These are phyloP conservation scores for Cryptococcus neoformans DNA, from an alignment of 1,284 basidiomycete genomes.

Conservation along the genomic window DNA sequence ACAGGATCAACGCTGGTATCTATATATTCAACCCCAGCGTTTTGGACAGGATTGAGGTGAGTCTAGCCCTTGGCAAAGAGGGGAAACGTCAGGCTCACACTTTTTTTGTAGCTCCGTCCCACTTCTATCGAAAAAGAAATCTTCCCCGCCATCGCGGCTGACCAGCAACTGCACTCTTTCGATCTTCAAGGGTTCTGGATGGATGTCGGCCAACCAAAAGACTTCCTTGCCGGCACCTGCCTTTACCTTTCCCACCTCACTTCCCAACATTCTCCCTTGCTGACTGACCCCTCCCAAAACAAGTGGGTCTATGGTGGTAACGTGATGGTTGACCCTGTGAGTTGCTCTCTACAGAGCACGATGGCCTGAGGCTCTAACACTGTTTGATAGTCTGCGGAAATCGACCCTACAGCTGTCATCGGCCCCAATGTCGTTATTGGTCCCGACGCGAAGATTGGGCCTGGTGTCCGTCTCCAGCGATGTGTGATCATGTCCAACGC, in stretches of 20 bases:
- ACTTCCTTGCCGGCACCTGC: conserved; percentile 53
- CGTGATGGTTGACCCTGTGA: conserved; percentile 52
- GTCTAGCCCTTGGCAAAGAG: conserved; percentile 2
- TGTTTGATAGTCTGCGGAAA: conserved; percentile 47
- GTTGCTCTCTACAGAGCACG: conserved; percentile 14
- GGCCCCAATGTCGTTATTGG: conserved; percentile 57
- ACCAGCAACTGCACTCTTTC: conserved; percentile 54
- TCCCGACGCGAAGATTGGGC: conserved; percentile 53
- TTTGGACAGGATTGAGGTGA: conserved; percentile 54
- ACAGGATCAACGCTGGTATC: conserved; percentile 58
- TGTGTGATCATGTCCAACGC: conserved; percentile 55
- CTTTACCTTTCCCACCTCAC: conserved; percentile 56
- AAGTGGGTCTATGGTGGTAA: conserved; percentile 54
- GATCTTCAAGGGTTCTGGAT: conserved; percentile 57
- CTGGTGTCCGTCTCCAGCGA: conserved; percentile 55
- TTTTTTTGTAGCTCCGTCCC: neutral
- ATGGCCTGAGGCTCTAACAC: conserved; percentile 4
- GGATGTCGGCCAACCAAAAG: conserved; percentile 57
- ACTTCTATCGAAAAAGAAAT: conserved; percentile 45
- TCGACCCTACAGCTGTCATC: conserved; percentile 53
- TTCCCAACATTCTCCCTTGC: conserved; percentile 48
- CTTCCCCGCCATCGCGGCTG: conserved; percentile 52
- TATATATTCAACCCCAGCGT: conserved; percentile 57
- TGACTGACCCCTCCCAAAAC: conserved; percentile 52
- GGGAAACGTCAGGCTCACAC: neutral